A percentile compares a stretch with the other conserved stretches of the same genome.
Evolutionary conservation across 2,329 filamentous ascomycete genomes (phyloP).

Genomic region (Neonectria faginata): DNA sequence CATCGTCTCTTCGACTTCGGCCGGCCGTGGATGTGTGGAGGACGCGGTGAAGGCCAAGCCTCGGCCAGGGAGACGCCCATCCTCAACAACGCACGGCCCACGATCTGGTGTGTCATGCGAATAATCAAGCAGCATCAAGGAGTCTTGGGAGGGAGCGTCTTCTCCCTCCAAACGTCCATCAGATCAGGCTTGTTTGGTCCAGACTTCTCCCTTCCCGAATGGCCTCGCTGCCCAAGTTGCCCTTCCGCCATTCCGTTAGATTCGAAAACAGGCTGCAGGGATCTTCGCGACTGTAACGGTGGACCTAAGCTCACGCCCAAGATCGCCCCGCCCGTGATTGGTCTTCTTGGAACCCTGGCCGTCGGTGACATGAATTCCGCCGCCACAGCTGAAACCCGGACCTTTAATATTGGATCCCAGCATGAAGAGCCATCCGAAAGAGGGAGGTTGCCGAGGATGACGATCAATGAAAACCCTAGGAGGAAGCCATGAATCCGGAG

Average conservation of each 20-base stretch:
- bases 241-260: conserved; percentile 17
- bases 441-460: conserved; percentile 24
- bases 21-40: conserved; percentile 10
- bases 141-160: neutral
- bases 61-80: conserved; percentile 10
- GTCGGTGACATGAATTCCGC: conserved; percentile 38
- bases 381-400: conserved; percentile 35
- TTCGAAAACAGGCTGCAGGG: conserved; percentile 29
- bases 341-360: conserved; percentile 30
- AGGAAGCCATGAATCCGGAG: conserved; percentile 16
- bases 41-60: conserved; percentile 3
- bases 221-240: conserved; percentile 4
- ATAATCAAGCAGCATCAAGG: conserved; percentile 17
- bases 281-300: conserved; percentile 31
- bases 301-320: conserved; percentile 26
- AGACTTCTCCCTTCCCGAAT: conserved; percentile 8
- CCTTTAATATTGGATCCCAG: conserved; percentile 27
- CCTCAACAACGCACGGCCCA: conserved; percentile 16
- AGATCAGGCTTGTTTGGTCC: neutral
- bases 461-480: conserved; percentile 19
- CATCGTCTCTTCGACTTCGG: conserved; percentile 16
- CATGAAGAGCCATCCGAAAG: conserved; percentile 22
- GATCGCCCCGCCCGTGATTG: conserved; percentile 25
- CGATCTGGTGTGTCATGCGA: conserved; percentile 9
- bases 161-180: conserved; percentile 15